Base-by-base conservation (phyloP, 805 yeast genomes). In the Saturnispora bothae region DNA sequence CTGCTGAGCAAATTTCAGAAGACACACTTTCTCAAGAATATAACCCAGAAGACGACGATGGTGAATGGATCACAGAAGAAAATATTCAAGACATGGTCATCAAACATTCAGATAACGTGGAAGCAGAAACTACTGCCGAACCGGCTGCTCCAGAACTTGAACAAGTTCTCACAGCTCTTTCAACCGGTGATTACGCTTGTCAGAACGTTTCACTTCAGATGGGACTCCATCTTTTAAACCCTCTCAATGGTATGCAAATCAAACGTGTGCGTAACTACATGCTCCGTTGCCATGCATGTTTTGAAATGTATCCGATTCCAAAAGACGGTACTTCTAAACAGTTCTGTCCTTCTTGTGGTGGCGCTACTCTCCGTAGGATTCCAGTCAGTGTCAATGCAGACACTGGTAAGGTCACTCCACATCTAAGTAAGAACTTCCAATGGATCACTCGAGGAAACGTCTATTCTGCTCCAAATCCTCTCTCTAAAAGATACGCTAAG, bases 251-350 rank as follows among this genome's bases (percentile, higher is more conserved):
- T 16, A 65, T 78, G 45, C 85, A 79, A 50, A 88, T 92, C 60
- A 80, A 75, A 48, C 74, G 83, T 56, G 81, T 92, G 25, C 72
- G 94, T 56, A 84, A 81, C 63, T 88, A 84, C 57, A 89, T 89
- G 96, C 71, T 83, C 53, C 70, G 99, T 60, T 92, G 99, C 59
- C 96, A 92, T 59, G 99, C 96, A 0, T 92, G 99, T 63, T 92
- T 92, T 73, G 66, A 72, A 42, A 66, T 92, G 56, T 64, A 78
- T 12, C 88, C 95, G 6, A 68, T 84, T 40, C 83, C 89, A 20
- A 81, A 78, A 50, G 70, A 73, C 45, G 88, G 88, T 2, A 71
- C 68, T 30, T 76, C 88, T 33, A 74, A 74, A 50, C 96, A 86
- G 59, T 92, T 92, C 65, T 92, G 99, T 59, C 83, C 96, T 13